These are phyloP conservation scores for Symbiodinium pilosum DNA, from an alignment of 73 alveolate species.

Conservation along the genomic window DNA sequence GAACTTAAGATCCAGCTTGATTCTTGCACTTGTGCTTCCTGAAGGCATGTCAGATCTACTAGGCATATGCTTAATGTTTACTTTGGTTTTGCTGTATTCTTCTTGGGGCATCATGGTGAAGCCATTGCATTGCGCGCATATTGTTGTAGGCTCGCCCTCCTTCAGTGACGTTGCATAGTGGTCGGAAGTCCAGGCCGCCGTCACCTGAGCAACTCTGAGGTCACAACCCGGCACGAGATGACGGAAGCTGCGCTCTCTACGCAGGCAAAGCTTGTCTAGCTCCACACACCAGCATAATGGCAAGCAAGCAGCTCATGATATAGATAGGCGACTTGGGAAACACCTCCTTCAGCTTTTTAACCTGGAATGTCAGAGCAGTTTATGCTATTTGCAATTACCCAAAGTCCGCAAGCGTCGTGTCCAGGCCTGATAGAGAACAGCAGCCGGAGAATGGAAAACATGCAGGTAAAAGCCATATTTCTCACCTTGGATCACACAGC, in stretches of 20 bases:
- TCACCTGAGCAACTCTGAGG: conserved; percentile 36
- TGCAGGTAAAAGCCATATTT: conserved; percentile 76
- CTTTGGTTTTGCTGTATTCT: no score
- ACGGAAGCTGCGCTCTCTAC: background rate
- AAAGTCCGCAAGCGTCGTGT: background rate
- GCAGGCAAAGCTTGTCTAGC: background rate
- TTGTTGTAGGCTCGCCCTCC: no score
- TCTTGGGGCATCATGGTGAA: no score
- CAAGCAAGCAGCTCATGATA: conserved; percentile 68
- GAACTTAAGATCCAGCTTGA: background rate
- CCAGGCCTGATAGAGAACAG: conserved; percentile 62
- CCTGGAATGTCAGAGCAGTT: background rate
- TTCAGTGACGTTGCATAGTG: conserved; percentile 41
- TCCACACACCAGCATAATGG: background rate
- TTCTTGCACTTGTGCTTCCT: no score
- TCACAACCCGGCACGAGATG: no score
- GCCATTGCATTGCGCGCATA: no score
- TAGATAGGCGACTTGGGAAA: conserved; percentile 73
- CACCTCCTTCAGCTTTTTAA: conserved; percentile 69
- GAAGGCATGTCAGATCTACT: no score
- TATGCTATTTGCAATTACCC: no score
- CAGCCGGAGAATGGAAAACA: conserved; percentile 92
- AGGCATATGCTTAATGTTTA: no score
- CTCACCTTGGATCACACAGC: conserved; percentile 17
- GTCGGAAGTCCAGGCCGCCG: conserved; percentile 75